Evolutionary conservation across 305 asterid genomes (phyloP).

Genomic region (Fraxinus sp.): DNA sequence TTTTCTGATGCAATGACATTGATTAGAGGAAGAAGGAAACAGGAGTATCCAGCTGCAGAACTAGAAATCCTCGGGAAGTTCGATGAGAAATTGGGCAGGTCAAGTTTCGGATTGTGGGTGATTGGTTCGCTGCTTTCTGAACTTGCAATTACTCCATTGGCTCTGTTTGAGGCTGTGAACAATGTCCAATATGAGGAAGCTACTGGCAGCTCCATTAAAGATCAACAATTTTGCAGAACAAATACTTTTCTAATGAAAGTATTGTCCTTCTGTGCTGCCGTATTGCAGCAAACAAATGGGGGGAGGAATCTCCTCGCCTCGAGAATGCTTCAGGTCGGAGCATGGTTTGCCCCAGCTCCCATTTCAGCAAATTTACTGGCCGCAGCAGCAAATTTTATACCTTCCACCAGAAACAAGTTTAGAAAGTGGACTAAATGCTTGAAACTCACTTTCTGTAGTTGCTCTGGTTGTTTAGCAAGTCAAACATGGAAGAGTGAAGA

Average conservation of each 20-base stretch:
- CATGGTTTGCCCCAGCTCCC: slow-evolving; percentile 82
- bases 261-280: slow-evolving; percentile 44
- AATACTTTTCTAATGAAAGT: slow-evolving; percentile 61
- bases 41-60: slow-evolving; percentile 56
- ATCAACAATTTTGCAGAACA: slow-evolving; percentile 56
- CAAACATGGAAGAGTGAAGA: slow-evolving; percentile 73
- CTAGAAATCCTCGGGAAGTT: slow-evolving; percentile 57
- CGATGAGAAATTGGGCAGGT: slow-evolving; percentile 59
- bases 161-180: slow-evolving; percentile 63
- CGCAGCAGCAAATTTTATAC: slow-evolving; percentile 62
- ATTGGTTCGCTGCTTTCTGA: slow-evolving; percentile 73
- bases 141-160: slow-evolving; percentile 59
- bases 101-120: slow-evolving; percentile 66
- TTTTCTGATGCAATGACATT: slow-evolving; percentile 58
- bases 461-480: slow-evolving; percentile 47
- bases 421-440: slow-evolving; percentile 57
- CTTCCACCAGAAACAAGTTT: slow-evolving; percentile 41
- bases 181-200: slow-evolving; percentile 50
- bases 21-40: slow-evolving; percentile 57
- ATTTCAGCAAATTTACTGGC: slow-evolving; percentile 58
- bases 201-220: slow-evolving; percentile 31
- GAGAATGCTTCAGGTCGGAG: slow-evolving; percentile 77
- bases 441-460: slow-evolving; percentile 46
- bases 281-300: slow-evolving; percentile 50
- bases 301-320: slow-evolving; percentile 43